Evolutionary conservation across 2,329 filamentous ascomycete genomes (phyloP).

Genomic region (Fusarium euwallaceae): DNA sequence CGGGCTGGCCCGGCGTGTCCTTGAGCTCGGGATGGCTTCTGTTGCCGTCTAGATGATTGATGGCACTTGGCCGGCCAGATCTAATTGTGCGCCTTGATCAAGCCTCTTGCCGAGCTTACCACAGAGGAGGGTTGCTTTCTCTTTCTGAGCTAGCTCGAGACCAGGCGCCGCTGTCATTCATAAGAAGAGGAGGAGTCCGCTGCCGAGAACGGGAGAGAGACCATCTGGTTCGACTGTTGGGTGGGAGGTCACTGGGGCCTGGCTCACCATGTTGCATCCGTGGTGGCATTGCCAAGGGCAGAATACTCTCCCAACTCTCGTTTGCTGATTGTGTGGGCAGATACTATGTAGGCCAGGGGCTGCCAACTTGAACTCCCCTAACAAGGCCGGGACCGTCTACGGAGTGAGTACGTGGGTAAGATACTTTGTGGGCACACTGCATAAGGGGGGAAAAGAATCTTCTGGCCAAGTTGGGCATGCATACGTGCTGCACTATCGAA

Average conservation of each 20-base stretch:
- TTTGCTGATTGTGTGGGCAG: constrained; percentile 31
- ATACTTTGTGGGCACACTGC: constrained; percentile 33
- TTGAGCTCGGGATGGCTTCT: constrained; percentile 25
- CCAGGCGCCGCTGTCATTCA: constrained; percentile 29
- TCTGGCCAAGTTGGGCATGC: constrained; percentile 2
- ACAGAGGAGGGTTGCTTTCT: constrained; percentile 28
- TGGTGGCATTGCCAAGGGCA: not conserved
- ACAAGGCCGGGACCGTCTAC: constrained; percentile 14
- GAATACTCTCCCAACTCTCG: not conserved
- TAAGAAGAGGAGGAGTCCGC: constrained; percentile 32
- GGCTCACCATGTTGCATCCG: constrained; percentile 28
- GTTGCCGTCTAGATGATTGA: constrained; percentile 28
- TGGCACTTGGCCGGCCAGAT: constrained; percentile 26
- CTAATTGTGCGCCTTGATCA: constrained; percentile 20
- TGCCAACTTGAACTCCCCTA: constrained; percentile 19
- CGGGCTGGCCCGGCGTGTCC: constrained; percentile 31
- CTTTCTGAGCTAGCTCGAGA: constrained; percentile 32
- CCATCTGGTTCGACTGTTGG: constrained; percentile 48
- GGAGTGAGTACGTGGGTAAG: constrained; percentile 21
- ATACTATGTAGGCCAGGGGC: constrained; percentile 38
- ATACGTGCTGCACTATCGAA: constrained; percentile 21
- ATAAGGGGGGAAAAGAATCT: constrained; percentile 8
- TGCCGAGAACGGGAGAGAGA: constrained; percentile 23
- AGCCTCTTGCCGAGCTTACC: constrained; percentile 23
- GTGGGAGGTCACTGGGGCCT: constrained; percentile 42